phyloP scores from a whole-genome alignment of 2,329 filamentous ascomycete genomes.

The Aspergillus cejpii region DNA sequence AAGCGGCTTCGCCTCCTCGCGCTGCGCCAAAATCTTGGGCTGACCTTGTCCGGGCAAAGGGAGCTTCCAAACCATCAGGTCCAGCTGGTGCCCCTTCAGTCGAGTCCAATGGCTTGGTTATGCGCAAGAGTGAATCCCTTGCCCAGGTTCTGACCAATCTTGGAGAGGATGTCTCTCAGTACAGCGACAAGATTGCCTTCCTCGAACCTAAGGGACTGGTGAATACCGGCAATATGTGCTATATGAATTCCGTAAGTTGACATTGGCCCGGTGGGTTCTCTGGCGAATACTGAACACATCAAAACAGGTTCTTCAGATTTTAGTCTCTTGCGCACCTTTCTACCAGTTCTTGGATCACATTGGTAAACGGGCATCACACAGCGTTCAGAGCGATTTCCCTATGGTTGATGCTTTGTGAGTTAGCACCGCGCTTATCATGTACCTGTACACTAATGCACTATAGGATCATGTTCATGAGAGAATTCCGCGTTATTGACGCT shows the following conservation, averaged over 20 bases:
- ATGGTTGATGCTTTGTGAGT: constrained; percentile 87
- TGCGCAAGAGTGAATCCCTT: constrained; percentile 55
- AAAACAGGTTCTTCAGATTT: constrained; percentile 78
- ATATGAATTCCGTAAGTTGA: constrained; percentile 94
- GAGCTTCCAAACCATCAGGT: constrained; percentile 28
- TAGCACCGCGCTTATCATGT: not conserved
- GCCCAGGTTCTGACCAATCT: constrained; percentile 72
- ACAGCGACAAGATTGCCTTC: constrained; percentile 63
- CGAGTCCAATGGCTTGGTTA: constrained; percentile 37
- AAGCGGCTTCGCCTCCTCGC: constrained; percentile 37
- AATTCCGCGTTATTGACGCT: constrained; percentile 82
- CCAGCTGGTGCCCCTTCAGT: constrained; percentile 22
- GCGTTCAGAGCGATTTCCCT: constrained; percentile 91
- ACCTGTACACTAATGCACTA: constrained; percentile 7
- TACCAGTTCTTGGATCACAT: constrained; percentile 89
- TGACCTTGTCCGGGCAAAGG: constrained; percentile 55
- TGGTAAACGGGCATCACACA: constrained; percentile 73
- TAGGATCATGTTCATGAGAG: constrained; percentile 92
- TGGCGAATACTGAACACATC: constrained; percentile 19
- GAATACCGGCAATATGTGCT: constrained; percentile 98
- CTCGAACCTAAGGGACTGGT: constrained; percentile 88
- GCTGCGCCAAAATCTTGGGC: constrained; percentile 61
- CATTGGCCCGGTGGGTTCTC: constrained; percentile 22
- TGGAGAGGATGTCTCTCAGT: constrained; percentile 55
- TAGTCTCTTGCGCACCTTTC: constrained; percentile 89